phyloP scores from a whole-genome alignment of 2,329 filamentous ascomycete species.

The Colletotrichum sp. region DNA sequence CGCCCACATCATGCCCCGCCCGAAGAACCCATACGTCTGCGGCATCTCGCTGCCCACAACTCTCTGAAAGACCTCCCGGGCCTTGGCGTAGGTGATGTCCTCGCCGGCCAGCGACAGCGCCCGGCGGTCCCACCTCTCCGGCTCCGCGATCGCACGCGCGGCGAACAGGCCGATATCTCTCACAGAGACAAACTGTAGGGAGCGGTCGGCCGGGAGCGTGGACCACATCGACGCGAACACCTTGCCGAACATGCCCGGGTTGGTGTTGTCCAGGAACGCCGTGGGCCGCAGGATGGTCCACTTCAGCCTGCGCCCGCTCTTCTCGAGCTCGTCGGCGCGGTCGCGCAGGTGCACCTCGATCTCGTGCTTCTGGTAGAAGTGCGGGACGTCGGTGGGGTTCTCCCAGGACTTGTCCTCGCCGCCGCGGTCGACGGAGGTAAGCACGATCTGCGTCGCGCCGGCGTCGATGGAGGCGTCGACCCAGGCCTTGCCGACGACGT shows the following conservation, averaged over 20 bases:
- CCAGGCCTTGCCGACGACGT: constrained; percentile 26
- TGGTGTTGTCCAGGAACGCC: constrained; percentile 32
- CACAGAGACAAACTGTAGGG: constrained; percentile 30
- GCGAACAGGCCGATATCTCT: constrained; percentile 30
- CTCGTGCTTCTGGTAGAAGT: constrained; percentile 25
- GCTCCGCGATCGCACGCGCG: constrained; percentile 16
- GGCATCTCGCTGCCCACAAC: constrained; percentile 11
- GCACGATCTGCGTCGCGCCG: constrained; percentile 48
- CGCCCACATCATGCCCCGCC: constrained; percentile 20
- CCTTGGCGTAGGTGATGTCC: constrained; percentile 17
- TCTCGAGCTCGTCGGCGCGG: constrained; percentile 3
- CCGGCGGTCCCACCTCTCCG: constrained; percentile 18
- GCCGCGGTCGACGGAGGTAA: constrained; percentile 29
- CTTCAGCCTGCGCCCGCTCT: not conserved
- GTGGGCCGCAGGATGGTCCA: constrained; percentile 33
- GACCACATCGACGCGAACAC: constrained; percentile 31
- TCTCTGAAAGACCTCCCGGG: constrained; percentile 11
- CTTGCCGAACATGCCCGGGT: constrained; percentile 29
- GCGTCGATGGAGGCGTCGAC: constrained; percentile 34
- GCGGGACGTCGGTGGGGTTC: constrained; percentile 27
- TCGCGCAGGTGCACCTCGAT: constrained; percentile 23
- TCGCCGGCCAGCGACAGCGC: constrained; percentile 23
- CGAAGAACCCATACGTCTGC: constrained; percentile 18
- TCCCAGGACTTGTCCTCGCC: constrained; percentile 28
- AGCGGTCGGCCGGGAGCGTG: constrained; percentile 25